Percentiles rank a stretch among this genome's conserved stretches.
These are phyloP conservation scores for Vanrija pseudolonga DNA, from an alignment of 1,284 basidiomycete species.

Conservation along the genomic window DNA sequence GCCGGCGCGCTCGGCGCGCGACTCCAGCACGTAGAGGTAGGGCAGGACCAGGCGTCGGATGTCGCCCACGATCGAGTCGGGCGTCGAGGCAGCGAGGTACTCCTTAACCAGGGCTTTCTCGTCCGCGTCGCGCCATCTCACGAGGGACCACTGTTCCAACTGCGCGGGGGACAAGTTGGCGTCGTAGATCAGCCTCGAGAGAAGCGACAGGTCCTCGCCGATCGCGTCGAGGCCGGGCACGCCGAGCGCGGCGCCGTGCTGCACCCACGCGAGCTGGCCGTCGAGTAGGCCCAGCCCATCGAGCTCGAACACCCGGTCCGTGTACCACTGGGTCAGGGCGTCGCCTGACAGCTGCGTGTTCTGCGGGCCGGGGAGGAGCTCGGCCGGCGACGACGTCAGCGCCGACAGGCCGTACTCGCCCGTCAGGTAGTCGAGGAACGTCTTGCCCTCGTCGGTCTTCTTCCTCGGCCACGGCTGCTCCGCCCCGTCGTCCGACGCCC, in stretches of 20 bases:
- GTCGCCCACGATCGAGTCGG: slow-evolving; percentile 63
- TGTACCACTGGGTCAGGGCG: slow-evolving; percentile 71
- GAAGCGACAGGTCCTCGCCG: slow-evolving; percentile 82
- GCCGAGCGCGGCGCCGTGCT: slow-evolving; percentile 77
- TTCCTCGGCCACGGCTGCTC: slow-evolving; percentile 29
- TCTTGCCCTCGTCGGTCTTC: background rate
- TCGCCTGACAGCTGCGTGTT: slow-evolving; percentile 5
- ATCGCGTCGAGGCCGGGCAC: slow-evolving; percentile 74
- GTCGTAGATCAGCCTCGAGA: slow-evolving; percentile 81
- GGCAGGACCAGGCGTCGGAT: slow-evolving; percentile 76
- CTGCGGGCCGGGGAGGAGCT: slow-evolving; percentile 21
- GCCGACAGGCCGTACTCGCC: slow-evolving; percentile 2
- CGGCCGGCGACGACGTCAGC: background rate
- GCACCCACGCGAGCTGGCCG: slow-evolving; percentile 69
- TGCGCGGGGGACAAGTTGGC: slow-evolving; percentile 45
- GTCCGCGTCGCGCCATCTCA: slow-evolving; percentile 65
- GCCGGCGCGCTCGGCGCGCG: slow-evolving; percentile 73
- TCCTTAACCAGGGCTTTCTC: slow-evolving; percentile 64
- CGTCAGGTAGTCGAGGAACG: slow-evolving; percentile 10
- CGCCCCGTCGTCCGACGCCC: slow-evolving; percentile 55
- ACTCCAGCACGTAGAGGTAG: slow-evolving; percentile 84
- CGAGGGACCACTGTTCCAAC: slow-evolving; percentile 63
- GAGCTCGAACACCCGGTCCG: slow-evolving; percentile 59
- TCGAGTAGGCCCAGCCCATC: slow-evolving; percentile 74
- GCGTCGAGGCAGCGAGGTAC: slow-evolving; percentile 68